Percentiles rank a stretch among this genome's conserved stretches.
These are phyloP conservation scores for Suillus variegatus DNA, from an alignment of 768 basidiomycete species.

Conservation along the genomic window DNA sequence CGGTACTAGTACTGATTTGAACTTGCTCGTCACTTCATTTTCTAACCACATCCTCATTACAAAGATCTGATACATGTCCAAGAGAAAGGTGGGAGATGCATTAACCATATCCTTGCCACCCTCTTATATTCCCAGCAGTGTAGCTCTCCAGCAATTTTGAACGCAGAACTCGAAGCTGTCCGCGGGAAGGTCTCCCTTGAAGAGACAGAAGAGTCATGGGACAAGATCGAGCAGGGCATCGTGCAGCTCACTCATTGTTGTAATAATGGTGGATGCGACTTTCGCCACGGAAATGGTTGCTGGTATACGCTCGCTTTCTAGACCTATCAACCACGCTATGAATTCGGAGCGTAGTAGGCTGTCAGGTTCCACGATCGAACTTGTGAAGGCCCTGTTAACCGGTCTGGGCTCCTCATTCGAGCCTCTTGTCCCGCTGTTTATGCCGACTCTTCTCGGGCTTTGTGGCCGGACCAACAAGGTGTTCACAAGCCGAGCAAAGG, in stretches of 20 bases:
- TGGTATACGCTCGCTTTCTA: constrained; percentile 50
- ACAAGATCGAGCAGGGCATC: constrained; percentile 57
- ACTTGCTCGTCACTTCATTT: constrained; percentile 9
- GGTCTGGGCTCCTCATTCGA: constrained; percentile 66
- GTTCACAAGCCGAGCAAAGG: constrained; percentile 63
- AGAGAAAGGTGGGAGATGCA: constrained; percentile 24
- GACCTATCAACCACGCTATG: constrained; percentile 58
- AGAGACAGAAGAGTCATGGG: constrained; percentile 85
- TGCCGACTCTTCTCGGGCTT: constrained; percentile 67
- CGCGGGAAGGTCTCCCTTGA: constrained; percentile 43
- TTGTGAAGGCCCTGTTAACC: constrained; percentile 53
- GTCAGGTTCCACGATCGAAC: constrained; percentile 65
- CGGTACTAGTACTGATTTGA: background rate
- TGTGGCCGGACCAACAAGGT: constrained; percentile 82
- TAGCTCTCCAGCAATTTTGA: constrained; percentile 29
- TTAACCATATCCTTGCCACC: accelerated
- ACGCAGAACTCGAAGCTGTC: constrained; percentile 43
- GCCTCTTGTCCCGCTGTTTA: constrained; percentile 60
- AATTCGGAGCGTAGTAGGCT: constrained; percentile 75
- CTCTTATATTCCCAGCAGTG: constrained; percentile 29
- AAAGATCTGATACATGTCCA: constrained; percentile 24
- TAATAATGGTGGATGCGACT: constrained; percentile 53
- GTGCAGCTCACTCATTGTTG: constrained; percentile 47
- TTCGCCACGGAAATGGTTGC: constrained; percentile 51
- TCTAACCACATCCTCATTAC: constrained; percentile 1